phyloP scores from a whole-genome alignment of 805 yeast genomes.

The Wickerhamiella parazyma region DNA sequence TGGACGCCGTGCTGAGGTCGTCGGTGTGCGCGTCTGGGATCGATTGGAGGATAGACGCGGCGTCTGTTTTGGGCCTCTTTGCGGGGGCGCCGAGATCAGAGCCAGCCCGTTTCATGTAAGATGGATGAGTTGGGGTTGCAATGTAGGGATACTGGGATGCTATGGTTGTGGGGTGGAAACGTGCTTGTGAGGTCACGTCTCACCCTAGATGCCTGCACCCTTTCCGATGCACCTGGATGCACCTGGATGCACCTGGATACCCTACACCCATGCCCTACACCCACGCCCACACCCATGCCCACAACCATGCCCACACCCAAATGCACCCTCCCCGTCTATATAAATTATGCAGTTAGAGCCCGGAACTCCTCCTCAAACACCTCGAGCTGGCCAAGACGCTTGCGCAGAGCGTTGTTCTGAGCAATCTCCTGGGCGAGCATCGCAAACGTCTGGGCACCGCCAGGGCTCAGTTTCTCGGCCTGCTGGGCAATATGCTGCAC shows the following conservation, averaged over 20 bases:
- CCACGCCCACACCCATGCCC: too few relatives aligned
- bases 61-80: not conserved
- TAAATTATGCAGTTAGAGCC: not conserved
- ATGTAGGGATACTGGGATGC: too few relatives aligned
- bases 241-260: too few relatives aligned
- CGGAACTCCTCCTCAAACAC: slow-evolving; percentile 15
- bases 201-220: too few relatives aligned
- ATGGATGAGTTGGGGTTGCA: too few relatives aligned
- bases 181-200: too few relatives aligned
- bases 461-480: slow-evolving; percentile 57
- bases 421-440: slow-evolving; percentile 79
- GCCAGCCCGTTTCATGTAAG: not conserved
- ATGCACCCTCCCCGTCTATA: too few relatives aligned
- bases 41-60: slow-evolving; percentile 32
- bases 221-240: too few relatives aligned
- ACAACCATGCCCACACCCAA: too few relatives aligned
- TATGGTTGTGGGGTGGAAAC: too few relatives aligned
- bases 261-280: too few relatives aligned
- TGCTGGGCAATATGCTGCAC: slow-evolving; percentile 61
- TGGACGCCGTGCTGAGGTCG: slow-evolving; percentile 33
- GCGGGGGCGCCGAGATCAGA: not conserved
- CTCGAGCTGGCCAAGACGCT: slow-evolving; percentile 39
- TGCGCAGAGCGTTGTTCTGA: slow-evolving; percentile 78
- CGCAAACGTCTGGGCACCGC: slow-evolving; percentile 68
- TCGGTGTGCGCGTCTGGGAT: slow-evolving; percentile 67